Percentiles rank a stretch among this genome's conserved stretches.
Conservation (phyloP, 2,329 filamentous ascomycete genomes). For the Fusarium miscanthi region DNA sequence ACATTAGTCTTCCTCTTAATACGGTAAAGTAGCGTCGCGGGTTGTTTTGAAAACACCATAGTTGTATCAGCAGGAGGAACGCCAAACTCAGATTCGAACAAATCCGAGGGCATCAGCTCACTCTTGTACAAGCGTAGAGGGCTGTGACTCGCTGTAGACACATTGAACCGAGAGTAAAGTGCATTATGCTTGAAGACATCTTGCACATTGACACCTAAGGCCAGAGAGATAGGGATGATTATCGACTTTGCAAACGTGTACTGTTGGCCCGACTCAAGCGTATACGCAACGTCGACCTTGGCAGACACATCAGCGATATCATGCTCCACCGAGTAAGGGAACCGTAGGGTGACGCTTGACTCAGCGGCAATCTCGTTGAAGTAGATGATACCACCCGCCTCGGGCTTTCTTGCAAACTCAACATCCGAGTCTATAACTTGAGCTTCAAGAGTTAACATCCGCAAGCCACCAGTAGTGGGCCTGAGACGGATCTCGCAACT, state of each 20-base stretch:
- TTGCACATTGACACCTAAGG: conserved; percentile 94
- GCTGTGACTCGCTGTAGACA: conserved; percentile 80
- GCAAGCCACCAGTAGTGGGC: conserved; percentile 72
- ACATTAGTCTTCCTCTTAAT: conserved; percentile 68
- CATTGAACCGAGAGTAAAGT: conserved; percentile 89
- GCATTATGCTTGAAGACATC: conserved; percentile 89
- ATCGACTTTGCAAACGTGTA: conserved; percentile 60
- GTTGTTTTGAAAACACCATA: conserved; percentile 82
- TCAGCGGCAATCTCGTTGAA: conserved; percentile 60
- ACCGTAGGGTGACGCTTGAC: conserved; percentile 66
- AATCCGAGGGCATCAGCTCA: conserved; percentile 74
- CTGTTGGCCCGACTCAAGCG: conserved; percentile 69
- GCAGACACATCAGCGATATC: conserved; percentile 77
- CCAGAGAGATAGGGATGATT: conserved; percentile 77
- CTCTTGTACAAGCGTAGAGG: conserved; percentile 81
- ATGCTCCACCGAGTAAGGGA: conserved; percentile 88
- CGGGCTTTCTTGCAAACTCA: conserved; percentile 61
- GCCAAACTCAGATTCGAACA: conserved; percentile 74
- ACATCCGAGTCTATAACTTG: conserved; percentile 57
- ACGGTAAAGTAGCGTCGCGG: conserved; percentile 83
- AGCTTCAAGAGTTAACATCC: conserved; percentile 71
- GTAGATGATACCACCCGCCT: conserved; percentile 65
- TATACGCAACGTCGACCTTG: conserved; percentile 80
- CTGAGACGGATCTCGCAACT: conserved; percentile 71
- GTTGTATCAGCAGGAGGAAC: conserved; percentile 63